Base-by-base conservation (phyloP, 2,329 filamentous ascomycete genomes). In the Curvularia sp. region DNA sequence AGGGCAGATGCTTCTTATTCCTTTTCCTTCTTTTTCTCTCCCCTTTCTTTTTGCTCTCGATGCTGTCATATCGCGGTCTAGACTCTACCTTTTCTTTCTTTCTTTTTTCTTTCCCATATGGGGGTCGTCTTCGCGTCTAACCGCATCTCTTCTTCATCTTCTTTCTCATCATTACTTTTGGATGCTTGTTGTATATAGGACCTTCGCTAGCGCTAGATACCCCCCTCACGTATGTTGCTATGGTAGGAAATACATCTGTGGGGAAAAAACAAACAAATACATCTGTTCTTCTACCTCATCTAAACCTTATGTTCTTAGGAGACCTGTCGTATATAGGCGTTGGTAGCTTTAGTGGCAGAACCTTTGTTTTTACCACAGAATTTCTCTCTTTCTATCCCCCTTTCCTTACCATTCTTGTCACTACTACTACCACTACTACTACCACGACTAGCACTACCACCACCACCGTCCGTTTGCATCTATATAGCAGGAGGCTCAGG, bases 401-500 rank as follows among this genome's bases (percentile, higher is more conserved):
- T n/a, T n/a, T n/a, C n/a, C 30, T 43, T 43, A 5, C 41, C 3
- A 8, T 25, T 12, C 21, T n/a, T 27, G 1, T 9, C 5, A 10
- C 21, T 42, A 9, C 9, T 21, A 3, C 39, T 13, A 1, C 15
- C 19, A 21, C 21, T 42, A 21, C 8, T 4, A 2, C 19, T 25
- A n/a, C n/a, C n/a, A n/a, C n/a, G n/a, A n/a, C n/a, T n/a, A n/a
- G n/a, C n/a, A n/a, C n/a, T n/a, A n/a, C n/a, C n/a, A n/a, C n/a
- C n/a, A n/a, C n/a, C n/a, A n/a, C n/a, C n/a, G n/a, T n/a, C n/a
- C n/a, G n/a, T n/a, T n/a, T n/a, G n/a, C n/a, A n/a, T n/a, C n/a
- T 19, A 13, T 18, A 27, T 12, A 19, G 18, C n/a, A 15, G 69
- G 70, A 13, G 68, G 68, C 13, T 49, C 57, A 46, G 66, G 60